Percentiles rank a stretch among this genome's conserved stretches.
Evolutionary conservation across 2,329 filamentous ascomycete genomes (phyloP).

Genomic region (Aspergillaceae sp.): DNA sequence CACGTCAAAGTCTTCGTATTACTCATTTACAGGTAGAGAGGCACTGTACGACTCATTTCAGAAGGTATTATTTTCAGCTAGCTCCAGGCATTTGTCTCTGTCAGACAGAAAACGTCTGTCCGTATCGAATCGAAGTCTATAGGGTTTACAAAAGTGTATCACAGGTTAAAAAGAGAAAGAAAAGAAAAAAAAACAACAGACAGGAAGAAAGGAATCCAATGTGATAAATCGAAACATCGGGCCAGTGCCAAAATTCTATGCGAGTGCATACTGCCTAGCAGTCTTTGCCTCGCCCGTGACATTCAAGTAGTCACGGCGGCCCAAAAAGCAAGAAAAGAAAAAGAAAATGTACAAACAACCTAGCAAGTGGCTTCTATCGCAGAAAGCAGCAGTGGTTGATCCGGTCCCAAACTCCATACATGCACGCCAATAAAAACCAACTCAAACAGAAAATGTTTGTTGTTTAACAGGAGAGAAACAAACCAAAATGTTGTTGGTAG

Average conservation of each 20-base stretch:
- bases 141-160: slow-evolving; percentile 14
- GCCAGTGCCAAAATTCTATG: slow-evolving; percentile 8
- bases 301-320: slow-evolving; percentile 11
- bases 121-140: slow-evolving; percentile 19
- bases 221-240: slow-evolving; percentile 6
- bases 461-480: background rate
- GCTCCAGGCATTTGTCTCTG: slow-evolving; percentile 13
- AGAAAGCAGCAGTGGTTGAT: slow-evolving; percentile 11
- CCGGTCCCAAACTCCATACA: slow-evolving; percentile 18
- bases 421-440: slow-evolving; percentile 9
- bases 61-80: slow-evolving; percentile 2
- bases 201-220: background rate
- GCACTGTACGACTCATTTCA: no score
- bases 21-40: slow-evolving; percentile 1
- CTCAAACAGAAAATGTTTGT: slow-evolving; percentile 1
- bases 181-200: slow-evolving; percentile 9
- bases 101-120: background rate
- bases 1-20: no score
- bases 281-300: slow-evolving; percentile 8
- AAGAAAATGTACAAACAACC: slow-evolving; percentile 15
- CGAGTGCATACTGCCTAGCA: slow-evolving; percentile 9
- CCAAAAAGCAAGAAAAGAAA: slow-evolving; percentile 3
- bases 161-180: slow-evolving; percentile 8
- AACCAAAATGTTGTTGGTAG: background rate
- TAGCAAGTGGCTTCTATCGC: slow-evolving; percentile 3